Conservation (phyloP, 177 flowering plant genomes). For the Vitis hybrid region DNA sequence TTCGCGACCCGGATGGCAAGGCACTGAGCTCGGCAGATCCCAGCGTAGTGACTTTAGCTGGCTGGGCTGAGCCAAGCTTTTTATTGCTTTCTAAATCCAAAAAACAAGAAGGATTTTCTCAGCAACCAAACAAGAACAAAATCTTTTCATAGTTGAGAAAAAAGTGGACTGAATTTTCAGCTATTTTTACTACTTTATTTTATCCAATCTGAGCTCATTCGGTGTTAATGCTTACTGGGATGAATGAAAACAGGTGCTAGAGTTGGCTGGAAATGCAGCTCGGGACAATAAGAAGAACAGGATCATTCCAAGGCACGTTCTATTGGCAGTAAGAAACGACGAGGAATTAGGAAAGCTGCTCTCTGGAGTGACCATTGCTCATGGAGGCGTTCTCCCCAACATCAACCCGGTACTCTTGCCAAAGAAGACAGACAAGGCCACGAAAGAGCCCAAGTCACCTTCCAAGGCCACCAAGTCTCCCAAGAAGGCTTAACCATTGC, state of each 20-base stretch:
- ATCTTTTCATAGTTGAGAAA: too few species aligned
- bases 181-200: neutral
- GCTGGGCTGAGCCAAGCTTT: too few species aligned
- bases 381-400: conserved; percentile 37
- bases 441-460: conserved; percentile 32
- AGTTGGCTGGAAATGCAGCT: conserved; percentile 32
- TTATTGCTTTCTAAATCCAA: too few species aligned
- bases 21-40: too few species aligned
- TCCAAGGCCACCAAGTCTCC: conserved; percentile 34
- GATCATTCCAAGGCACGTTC: conserved; percentile 35
- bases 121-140: too few species aligned
- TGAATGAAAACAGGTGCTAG: conserved; percentile 18
- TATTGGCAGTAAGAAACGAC: conserved; percentile 35
- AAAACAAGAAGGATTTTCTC: too few species aligned
- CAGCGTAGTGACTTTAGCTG: too few species aligned
- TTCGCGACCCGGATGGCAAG: too few species aligned
- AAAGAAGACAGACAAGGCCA: conserved; percentile 26
- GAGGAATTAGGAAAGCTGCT: conserved; percentile 35
- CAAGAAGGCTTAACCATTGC: conserved; percentile 20
- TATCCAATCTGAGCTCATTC: neutral
- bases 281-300: conserved; percentile 37
- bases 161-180: too few species aligned
- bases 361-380: conserved; percentile 35
- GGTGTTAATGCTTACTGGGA: neutral
- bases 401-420: conserved; percentile 35